Evolutionary conservation across 202 grass and related monocot genomes (phyloP).

Genomic region (Schoenoplectus tabernaemontani): DNA sequence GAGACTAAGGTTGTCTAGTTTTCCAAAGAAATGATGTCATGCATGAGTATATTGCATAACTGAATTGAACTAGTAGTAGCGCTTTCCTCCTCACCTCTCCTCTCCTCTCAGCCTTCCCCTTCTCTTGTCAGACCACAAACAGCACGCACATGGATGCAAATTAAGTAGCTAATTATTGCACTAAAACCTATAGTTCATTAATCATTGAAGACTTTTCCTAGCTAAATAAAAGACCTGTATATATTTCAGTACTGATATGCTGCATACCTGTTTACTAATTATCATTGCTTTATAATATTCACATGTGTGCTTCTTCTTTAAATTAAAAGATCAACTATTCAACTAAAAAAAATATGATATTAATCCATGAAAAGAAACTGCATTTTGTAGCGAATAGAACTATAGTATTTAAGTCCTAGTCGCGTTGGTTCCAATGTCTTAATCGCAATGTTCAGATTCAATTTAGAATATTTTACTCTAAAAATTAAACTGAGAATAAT

Average conservation of each 20-base stretch:
- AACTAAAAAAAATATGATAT: not conserved
- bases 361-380: not conserved
- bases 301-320: not conserved
- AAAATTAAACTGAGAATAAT: not conserved
- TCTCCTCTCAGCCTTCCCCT: not conserved
- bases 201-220: not conserved
- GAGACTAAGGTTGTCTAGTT: not conserved
- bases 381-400: not conserved
- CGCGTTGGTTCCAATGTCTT: slow-evolving; percentile 1
- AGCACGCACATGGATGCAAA: not conserved
- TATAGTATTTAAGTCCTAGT: not conserved
- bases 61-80: not conserved
- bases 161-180: not conserved
- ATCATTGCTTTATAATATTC: not conserved
- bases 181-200: not conserved
- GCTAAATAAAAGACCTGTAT: not conserved
- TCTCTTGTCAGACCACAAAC: not conserved
- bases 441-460: not conserved
- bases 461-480: not conserved
- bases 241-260: not conserved
- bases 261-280: not conserved
- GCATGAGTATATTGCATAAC: not conserved
- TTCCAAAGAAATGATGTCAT: not conserved
- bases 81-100: not conserved
- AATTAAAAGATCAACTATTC: not conserved